phyloP scores from a whole-genome alignment of 2,329 filamentous ascomycete species.

The Colletotrichum destructivum region DNA sequence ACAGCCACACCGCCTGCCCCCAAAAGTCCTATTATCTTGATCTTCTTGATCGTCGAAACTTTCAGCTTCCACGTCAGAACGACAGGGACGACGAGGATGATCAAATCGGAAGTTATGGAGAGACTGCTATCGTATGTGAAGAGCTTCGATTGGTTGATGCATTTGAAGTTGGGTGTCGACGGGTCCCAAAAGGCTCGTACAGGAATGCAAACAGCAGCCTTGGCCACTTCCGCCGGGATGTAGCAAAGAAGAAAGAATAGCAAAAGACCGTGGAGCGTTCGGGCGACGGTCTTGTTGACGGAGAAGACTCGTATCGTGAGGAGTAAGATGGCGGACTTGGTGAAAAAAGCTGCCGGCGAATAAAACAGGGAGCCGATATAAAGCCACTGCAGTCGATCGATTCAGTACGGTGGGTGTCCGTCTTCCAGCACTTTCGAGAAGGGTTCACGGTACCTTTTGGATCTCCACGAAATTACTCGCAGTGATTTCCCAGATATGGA shows the following conservation, averaged over 20 bases:
- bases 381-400: slow-evolving; percentile 44
- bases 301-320: slow-evolving; percentile 52
- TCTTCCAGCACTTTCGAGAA: no score
- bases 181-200: slow-evolving; percentile 47
- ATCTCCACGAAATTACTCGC: slow-evolving; percentile 13
- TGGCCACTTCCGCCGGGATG: slow-evolving; percentile 48
- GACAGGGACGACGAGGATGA: slow-evolving; percentile 53
- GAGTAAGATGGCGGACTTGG: slow-evolving; percentile 51
- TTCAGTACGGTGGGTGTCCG: neutral
- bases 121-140: slow-evolving; percentile 53
- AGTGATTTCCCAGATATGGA: slow-evolving; percentile 35
- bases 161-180: slow-evolving; percentile 40
- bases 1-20: slow-evolving; percentile 50
- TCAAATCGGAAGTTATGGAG: slow-evolving; percentile 52
- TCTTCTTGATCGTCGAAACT: slow-evolving; percentile 48
- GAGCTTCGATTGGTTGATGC: slow-evolving; percentile 51
- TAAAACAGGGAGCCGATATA: slow-evolving; percentile 49
- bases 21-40: slow-evolving; percentile 52
- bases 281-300: slow-evolving; percentile 45
- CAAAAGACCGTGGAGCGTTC: slow-evolving; percentile 49
- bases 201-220: slow-evolving; percentile 47
- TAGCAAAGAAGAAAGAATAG: slow-evolving; percentile 47
- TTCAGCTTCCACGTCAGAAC: slow-evolving; percentile 50
- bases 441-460: slow-evolving; percentile 6
- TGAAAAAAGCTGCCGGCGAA: slow-evolving; percentile 49